Evolutionary conservation across 176 grass and related monocot genomes (phyloP), one percentile per base, ranked within the genome.

Genomic region (Bothriochloa decipiens): DNA sequence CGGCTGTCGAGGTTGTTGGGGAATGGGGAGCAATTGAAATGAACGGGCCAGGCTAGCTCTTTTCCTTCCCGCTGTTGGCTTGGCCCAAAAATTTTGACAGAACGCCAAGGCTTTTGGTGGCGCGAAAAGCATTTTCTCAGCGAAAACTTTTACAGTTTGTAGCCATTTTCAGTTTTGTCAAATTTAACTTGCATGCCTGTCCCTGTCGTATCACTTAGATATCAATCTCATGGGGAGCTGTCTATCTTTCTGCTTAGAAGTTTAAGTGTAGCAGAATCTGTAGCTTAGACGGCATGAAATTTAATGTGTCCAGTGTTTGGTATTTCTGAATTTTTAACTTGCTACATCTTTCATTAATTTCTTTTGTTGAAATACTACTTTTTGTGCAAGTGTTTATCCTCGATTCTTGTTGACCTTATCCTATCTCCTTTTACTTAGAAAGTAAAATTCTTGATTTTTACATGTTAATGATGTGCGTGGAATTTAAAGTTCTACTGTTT

Each of bases 251-350:
- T 47, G 25, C 84, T 87, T 77, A 81, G 70, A 92, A 84, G 35
- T 81, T 63, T 32, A 78, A 87, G 65, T 8, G 42, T 86, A 76
- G 83, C 17, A 29, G 23, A 37, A 62, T 80, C 52, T 58, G 18
- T 57, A 22, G 89, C 76, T 83, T 89, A 81, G 91, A 72, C 86
- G 65, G 80, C 57, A 84, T 83, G 61, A 16, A 79, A 74, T 73
- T 80, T 55, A 68, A 55, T 83, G 81, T 8, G 64, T 78, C 1
- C 42, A 22, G 17, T 57, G 72, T 68, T 12, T 80, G 4, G 8
- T 68, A 6, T 71, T 4, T 43, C 11, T 25, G 68, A 26, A 13
- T 70, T 70, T 70, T 53, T 74, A 55, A 74, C 55, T 80, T 74
- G 77, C 35, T 74, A 66, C 66, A 72, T 43, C 32, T 75, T 72